These are phyloP conservation scores for Fraxinus platypoda DNA, from an alignment of 305 asterid species.

Conservation along the genomic window DNA sequence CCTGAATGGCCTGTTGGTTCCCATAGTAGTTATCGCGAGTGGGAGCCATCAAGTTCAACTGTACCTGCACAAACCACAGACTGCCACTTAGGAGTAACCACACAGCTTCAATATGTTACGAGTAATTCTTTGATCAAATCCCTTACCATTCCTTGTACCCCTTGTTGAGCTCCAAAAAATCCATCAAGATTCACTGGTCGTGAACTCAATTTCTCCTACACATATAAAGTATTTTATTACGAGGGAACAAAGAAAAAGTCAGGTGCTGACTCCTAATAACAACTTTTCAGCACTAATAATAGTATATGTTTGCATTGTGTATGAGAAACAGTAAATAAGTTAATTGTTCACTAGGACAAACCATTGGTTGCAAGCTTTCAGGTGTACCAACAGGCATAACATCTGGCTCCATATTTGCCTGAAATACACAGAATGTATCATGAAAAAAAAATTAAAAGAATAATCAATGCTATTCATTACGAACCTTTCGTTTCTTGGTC, in stretches of 20 bases:
- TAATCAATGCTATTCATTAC: constrained; percentile 18
- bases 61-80: constrained; percentile 60
- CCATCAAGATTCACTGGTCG: constrained; percentile 85
- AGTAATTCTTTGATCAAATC: background rate
- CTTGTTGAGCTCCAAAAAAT: constrained; percentile 71
- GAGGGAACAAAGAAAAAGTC: background rate
- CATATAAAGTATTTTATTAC: constrained; percentile 14
- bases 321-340: constrained; percentile 10
- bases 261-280: background rate
- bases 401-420: constrained; percentile 77
- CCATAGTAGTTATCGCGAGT: constrained; percentile 80
- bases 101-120: constrained; percentile 9
- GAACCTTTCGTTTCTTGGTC: constrained; percentile 86
- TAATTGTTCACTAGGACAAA: constrained; percentile 36
- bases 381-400: constrained; percentile 61
- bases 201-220: constrained; percentile 77
- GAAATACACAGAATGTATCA: constrained; percentile 28
- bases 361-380: constrained; percentile 86
- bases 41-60: constrained; percentile 92
- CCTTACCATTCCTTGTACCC: constrained; percentile 88
- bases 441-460: background rate
- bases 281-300: background rate
- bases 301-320: background rate
- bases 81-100: constrained; percentile 23
- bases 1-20: constrained; percentile 79